phyloP scores from a whole-genome alignment of 2,329 filamentous ascomycete species.

The Penicillium oxalicum region DNA sequence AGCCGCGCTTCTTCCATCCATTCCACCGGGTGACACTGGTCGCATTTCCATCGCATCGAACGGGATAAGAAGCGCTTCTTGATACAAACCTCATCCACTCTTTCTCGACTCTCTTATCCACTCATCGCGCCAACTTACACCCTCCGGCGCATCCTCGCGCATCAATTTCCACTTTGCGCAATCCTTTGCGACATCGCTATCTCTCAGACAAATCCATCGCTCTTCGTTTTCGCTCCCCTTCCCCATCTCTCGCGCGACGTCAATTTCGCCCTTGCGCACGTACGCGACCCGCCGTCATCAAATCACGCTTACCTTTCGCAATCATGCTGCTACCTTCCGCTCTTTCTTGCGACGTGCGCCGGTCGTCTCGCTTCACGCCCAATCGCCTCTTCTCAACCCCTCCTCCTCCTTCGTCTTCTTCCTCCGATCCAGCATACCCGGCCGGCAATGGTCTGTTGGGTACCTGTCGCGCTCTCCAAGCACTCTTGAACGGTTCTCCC shows the following conservation, averaged over 20 bases:
- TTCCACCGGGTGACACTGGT: constrained; percentile 51
- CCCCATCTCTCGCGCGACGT: background rate
- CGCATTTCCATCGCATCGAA: constrained; percentile 22
- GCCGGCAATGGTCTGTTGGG: constrained; percentile 36
- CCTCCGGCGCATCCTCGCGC: constrained; percentile 27
- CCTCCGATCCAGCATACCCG: constrained; percentile 28
- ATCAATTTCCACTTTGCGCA: constrained; percentile 18
- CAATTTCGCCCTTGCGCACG: background rate
- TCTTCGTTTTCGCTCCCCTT: background rate
- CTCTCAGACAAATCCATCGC: constrained; percentile 1
- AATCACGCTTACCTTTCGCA: constrained; percentile 4
- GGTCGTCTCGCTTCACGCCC: constrained; percentile 32
- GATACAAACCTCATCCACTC: constrained; percentile 5
- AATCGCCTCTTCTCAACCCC: constrained; percentile 36
- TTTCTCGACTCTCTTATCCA: constrained; percentile 16
- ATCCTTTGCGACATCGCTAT: constrained; percentile 11
- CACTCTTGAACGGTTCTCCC: constrained; percentile 38
- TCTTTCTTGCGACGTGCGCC: constrained; percentile 40
- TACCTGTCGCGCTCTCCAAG: constrained; percentile 40
- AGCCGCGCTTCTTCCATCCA: constrained; percentile 48
- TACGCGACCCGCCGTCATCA: background rate
- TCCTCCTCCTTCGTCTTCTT: constrained; percentile 18
- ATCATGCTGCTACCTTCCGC: constrained; percentile 44
- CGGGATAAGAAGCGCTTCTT: constrained; percentile 21
- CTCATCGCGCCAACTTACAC: constrained; percentile 19